Percentiles rank a stretch among this genome's conserved stretches.
Conservation (phyloP, 2,329 filamentous ascomycete species). For the Fulvia fulva region DNA sequence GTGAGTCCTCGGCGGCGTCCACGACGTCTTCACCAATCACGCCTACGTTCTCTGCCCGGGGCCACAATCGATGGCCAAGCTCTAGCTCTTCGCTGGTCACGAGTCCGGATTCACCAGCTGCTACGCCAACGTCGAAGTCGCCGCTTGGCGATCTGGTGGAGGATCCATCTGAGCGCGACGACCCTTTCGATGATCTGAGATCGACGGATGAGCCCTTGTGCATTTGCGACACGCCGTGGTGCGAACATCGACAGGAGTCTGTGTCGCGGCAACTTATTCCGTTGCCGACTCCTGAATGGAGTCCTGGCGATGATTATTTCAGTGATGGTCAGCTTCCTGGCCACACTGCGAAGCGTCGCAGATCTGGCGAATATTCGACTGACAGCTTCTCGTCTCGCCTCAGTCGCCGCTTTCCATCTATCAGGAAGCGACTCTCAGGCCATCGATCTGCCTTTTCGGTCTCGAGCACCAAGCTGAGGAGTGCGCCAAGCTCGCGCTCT, state of each 20-base stretch:
- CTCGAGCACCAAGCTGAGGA: constrained; percentile 28
- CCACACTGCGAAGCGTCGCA: constrained; percentile 54
- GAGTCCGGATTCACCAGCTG: constrained; percentile 55
- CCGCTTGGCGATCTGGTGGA: constrained; percentile 79
- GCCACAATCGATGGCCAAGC: constrained; percentile 64
- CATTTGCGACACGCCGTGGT: constrained; percentile 62
- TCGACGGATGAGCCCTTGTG: constrained; percentile 52
- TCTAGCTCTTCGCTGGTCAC: constrained; percentile 75
- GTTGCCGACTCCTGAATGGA: constrained; percentile 26
- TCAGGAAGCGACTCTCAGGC: constrained; percentile 54
- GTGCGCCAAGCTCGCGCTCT: constrained; percentile 40
- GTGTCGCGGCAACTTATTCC: constrained; percentile 6
- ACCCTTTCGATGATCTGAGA: constrained; percentile 41
- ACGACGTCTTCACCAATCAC: constrained; percentile 67
- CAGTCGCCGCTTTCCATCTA: constrained; percentile 46
- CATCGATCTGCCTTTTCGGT: constrained; percentile 38
- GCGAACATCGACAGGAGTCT: constrained; percentile 47
- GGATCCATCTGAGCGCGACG: constrained; percentile 69
- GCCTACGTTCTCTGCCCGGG: constrained; percentile 62
- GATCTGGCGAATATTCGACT: constrained; percentile 57
- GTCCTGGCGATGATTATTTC: constrained; percentile 53
- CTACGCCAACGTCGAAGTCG: constrained; percentile 52
- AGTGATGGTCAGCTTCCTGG: constrained; percentile 55
- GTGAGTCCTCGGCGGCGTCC: constrained; percentile 44
- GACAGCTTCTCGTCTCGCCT: constrained; percentile 62